Conservation (phyloP, 1,139 yeast genomes). For the Nakaseomyces glabratus region DNA sequence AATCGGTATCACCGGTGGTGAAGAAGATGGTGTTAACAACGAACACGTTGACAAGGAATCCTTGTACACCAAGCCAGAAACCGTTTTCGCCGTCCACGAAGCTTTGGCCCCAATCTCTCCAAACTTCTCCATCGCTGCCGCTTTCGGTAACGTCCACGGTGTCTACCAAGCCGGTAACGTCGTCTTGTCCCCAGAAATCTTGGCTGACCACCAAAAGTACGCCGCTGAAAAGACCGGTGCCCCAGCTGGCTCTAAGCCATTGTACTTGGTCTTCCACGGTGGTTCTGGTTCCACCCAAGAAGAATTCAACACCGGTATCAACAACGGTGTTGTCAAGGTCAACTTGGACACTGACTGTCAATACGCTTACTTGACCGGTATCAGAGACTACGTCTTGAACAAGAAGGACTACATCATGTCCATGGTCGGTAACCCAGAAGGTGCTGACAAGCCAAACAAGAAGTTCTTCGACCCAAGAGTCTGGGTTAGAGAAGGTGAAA, state of each 20-base stretch:
- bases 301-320: constrained; percentile 88
- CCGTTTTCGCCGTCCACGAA: constrained; percentile 83
- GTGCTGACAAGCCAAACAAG: constrained; percentile 98
- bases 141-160: constrained; percentile 99
- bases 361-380: constrained; percentile 93
- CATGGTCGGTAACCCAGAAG: constrained; percentile 98
- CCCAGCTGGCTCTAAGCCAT: constrained; percentile 56
- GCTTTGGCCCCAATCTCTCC: constrained; percentile 89
- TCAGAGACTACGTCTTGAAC: constrained; percentile 91
- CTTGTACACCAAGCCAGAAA: constrained; percentile 92
- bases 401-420: constrained; percentile 89
- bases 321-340: constrained; percentile 95
- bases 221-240: constrained; percentile 57
- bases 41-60: constrained; percentile 80
- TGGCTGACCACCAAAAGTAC: constrained; percentile 92
- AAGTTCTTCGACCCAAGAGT: constrained; percentile 99
- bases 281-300: constrained; percentile 95
- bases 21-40: constrained; percentile 99
- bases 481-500: constrained; percentile 99
- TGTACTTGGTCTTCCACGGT: constrained; percentile 99
- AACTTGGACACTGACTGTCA: constrained; percentile 99
- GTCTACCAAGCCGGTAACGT: constrained; percentile 99
- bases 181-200: constrained; percentile 81
- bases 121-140: constrained; percentile 98
- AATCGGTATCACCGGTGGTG: constrained; percentile 99